Percentiles rank a stretch among this genome's conserved stretches.
These are phyloP conservation scores for Solanum hybrid DNA, from an alignment of 305 asterid genomes.

Conservation along the genomic window DNA sequence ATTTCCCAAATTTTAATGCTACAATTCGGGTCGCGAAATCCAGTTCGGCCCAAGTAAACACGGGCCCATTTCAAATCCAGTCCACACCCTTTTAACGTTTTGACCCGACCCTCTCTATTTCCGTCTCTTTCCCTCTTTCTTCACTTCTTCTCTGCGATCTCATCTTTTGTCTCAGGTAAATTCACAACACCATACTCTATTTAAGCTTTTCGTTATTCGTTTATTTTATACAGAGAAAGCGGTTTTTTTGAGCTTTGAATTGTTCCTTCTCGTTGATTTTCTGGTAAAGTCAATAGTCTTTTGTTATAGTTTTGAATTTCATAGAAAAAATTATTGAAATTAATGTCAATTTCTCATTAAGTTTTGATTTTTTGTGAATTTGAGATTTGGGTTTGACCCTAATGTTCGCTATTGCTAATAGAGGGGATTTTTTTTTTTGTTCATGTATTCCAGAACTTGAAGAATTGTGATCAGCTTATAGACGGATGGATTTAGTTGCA, in stretches of 20 bases:
- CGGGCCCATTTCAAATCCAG: neutral
- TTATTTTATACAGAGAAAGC: neutral
- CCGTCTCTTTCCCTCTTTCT: neutral
- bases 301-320: neutral
- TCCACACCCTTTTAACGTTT: neutral
- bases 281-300: neutral
- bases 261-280: no score
- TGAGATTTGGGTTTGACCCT: constrained; percentile 4
- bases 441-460: constrained; percentile 23
- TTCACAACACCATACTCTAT: neutral
- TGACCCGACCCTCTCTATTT: neutral
- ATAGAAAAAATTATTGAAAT: neutral
- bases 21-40: neutral
- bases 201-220: neutral
- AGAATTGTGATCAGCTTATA: constrained; percentile 10
- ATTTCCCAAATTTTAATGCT: neutral
- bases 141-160: constrained; percentile 8
- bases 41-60: neutral
- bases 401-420: neutral
- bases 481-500: constrained; percentile 53
- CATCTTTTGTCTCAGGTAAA: neutral
- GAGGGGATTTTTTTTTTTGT: neutral
- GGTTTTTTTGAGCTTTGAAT: neutral
- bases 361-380: neutral
- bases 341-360: neutral